Evolutionary conservation across 139 green algal genomes (phyloP).

Genomic region (Coelastrella sp.): DNA sequence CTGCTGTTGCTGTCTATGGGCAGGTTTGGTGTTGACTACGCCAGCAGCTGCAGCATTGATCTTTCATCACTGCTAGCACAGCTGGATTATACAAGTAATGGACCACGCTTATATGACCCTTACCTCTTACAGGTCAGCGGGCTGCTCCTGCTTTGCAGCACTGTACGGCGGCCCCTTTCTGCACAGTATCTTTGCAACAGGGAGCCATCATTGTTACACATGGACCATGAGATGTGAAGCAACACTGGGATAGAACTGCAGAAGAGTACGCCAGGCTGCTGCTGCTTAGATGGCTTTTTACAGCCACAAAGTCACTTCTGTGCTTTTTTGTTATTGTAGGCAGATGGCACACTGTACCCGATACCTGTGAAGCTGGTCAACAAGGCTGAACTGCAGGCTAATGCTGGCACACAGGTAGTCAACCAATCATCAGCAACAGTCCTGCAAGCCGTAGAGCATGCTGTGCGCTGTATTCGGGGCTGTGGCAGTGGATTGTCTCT

Average conservation of each 20-base stretch:
- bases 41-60: slow-evolving; percentile 56
- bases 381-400: slow-evolving; percentile 20
- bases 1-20: neutral
- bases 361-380: slow-evolving; percentile 65
- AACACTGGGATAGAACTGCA: no score
- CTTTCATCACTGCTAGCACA: slow-evolving; percentile 40
- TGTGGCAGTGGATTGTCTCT: no score
- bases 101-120: slow-evolving; percentile 46
- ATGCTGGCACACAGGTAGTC: neutral
- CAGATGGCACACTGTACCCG: slow-evolving; percentile 58
- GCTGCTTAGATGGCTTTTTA: no score
- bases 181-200: no score
- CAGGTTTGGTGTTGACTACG: slow-evolving; percentile 69
- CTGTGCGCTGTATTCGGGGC: no score
- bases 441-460: no score
- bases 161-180: no score
- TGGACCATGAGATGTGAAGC: no score
- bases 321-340: slow-evolving; percentile 13
- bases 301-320: no score
- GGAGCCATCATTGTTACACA: no score
- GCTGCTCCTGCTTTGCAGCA: neutral
- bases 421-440: no score
- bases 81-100: slow-evolving; percentile 19
- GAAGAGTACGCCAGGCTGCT: neutral
- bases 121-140: slow-evolving; percentile 18